These are phyloP conservation scores for Cyclotella cryptica DNA, from an alignment of 108 stramenopile species.

Conservation along the genomic window DNA sequence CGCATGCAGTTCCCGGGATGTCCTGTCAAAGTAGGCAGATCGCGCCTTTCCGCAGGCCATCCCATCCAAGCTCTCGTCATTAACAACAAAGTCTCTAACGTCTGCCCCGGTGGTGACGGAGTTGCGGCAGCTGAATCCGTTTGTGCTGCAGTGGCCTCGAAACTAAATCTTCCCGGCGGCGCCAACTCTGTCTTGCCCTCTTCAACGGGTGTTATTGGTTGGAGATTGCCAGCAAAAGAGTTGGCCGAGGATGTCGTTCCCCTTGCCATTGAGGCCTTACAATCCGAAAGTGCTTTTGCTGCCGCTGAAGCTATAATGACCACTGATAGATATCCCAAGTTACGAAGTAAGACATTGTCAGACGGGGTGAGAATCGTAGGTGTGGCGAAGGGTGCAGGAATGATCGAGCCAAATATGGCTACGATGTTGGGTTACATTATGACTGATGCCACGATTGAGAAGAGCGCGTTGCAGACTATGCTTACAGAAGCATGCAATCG, in stretches of 20 bases:
- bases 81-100: slow-evolving; percentile 97
- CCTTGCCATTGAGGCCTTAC: slow-evolving; percentile 70
- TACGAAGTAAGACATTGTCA: slow-evolving; percentile 80
- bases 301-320: slow-evolving; percentile 92
- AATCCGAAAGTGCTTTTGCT: slow-evolving; percentile 79
- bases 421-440: slow-evolving; percentile 96
- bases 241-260: slow-evolving; percentile 85
- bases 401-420: slow-evolving; percentile 99
- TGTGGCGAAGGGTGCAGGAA: slow-evolving; percentile 97
- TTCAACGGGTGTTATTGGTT: slow-evolving; percentile 97
- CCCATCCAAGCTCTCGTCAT: slow-evolving; percentile 94
- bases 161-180: slow-evolving; percentile 73
- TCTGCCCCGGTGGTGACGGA: slow-evolving; percentile 92
- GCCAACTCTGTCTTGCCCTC: slow-evolving; percentile 87
- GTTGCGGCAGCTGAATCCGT: slow-evolving; percentile 88
- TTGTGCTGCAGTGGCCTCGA: slow-evolving; percentile 86
- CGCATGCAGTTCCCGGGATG: slow-evolving; percentile 88
- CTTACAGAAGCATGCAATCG: slow-evolving; percentile 70
- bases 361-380: slow-evolving; percentile 84
- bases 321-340: slow-evolving; percentile 87
- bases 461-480: slow-evolving; percentile 75
- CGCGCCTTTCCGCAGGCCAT: slow-evolving; percentile 72
- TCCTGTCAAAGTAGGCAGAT: slow-evolving; percentile 89
- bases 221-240: slow-evolving; percentile 93
- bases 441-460: slow-evolving; percentile 88